Conservation (phyloP, 1,284 basidiomycete genomes). For the Apiotrichum siamense region DNA sequence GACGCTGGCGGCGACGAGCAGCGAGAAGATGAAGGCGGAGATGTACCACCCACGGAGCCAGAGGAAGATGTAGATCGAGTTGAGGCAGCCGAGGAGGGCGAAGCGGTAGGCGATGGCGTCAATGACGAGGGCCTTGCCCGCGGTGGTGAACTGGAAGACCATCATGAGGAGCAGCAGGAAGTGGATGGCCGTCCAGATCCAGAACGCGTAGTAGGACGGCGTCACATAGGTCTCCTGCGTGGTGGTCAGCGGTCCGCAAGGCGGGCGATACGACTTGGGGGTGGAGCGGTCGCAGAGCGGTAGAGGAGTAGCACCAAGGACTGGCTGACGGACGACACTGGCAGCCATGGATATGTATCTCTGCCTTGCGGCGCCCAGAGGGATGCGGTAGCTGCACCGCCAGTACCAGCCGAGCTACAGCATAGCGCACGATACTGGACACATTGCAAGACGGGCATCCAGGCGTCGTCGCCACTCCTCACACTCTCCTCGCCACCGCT, state of each 20-base stretch:
- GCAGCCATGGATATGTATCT: no score
- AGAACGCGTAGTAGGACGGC: slow-evolving; percentile 16
- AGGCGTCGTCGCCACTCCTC: no score
- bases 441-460: no score
- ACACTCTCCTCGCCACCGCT: not conserved
- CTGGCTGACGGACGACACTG: no score
- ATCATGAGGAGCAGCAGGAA: slow-evolving; percentile 77
- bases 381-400: no score
- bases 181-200: slow-evolving; percentile 65
- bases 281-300: not conserved
- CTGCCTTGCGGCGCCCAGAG: no score
- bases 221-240: slow-evolving; percentile 18
- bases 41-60: slow-evolving; percentile 64
- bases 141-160: slow-evolving; percentile 71
- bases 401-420: no score
- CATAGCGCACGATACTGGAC: no score
- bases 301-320: no score
- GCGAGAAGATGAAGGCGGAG: slow-evolving; percentile 73
- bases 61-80: slow-evolving; percentile 75
- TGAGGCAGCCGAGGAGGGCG: slow-evolving; percentile 74
- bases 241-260: not conserved
- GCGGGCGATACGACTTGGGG: not conserved
- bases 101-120: slow-evolving; percentile 85
- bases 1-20: slow-evolving; percentile 58
- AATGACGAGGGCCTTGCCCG: slow-evolving; percentile 70